Conservation (phyloP, 1,284 basidiomycete genomes). For the Fomitopsis pinicola region DNA sequence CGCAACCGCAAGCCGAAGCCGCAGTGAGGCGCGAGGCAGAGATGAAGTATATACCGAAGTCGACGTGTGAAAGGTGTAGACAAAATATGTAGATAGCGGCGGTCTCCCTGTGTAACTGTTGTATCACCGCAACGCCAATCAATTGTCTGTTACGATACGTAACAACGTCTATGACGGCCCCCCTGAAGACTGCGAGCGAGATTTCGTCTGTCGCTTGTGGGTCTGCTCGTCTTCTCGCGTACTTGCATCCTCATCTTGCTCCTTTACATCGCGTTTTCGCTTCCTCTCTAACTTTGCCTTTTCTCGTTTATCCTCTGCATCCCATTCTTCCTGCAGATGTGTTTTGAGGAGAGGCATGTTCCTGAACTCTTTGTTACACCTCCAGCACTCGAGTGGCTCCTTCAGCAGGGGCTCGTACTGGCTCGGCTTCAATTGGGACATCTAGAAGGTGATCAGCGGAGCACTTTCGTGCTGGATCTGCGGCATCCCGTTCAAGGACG, state of each 20-base stretch:
- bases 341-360: conserved; percentile 78
- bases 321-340: conserved; percentile 67
- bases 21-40: conserved; percentile 1
- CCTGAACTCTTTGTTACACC: conserved; percentile 54
- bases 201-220: not conserved
- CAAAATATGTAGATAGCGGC: not conserved
- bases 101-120: not conserved
- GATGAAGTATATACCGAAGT: not conserved
- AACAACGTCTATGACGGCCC: not conserved
- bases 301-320: conserved; percentile 33
- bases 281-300: conserved; percentile 29
- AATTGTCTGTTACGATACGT: not conserved
- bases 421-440: conserved; percentile 43
- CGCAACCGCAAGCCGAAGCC: conserved; percentile 25
- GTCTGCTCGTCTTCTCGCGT: not conserved
- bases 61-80: not conserved
- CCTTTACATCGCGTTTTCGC: conserved; percentile 3
- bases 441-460: conserved; percentile 32
- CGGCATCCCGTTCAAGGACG: not conserved
- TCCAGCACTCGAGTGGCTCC: conserved; percentile 63
- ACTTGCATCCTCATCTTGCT: not conserved
- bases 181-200: not conserved
- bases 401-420: conserved; percentile 69
- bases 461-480: not conserved
- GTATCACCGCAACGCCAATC: not conserved